Evolutionary conservation across 2,329 filamentous ascomycete species (phyloP), one percentile per base, ranked within the genome.

Genomic region (Neonectria ditissima): DNA sequence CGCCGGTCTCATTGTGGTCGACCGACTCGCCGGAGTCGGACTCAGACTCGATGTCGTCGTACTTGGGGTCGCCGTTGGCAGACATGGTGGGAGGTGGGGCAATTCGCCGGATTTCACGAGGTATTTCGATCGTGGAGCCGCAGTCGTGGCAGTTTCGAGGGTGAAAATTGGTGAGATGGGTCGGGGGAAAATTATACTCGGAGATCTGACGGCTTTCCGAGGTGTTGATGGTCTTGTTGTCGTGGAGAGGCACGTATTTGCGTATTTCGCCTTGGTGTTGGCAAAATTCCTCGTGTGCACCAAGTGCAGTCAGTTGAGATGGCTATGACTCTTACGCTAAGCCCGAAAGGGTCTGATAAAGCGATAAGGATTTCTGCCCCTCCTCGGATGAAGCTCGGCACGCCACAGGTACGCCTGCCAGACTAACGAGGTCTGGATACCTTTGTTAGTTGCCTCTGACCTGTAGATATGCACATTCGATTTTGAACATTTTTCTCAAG

Each of bases 31-130:
- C 87, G 53, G 85, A 87, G 76, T 87, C 86, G 55, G 87, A 89
- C 72, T 93, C 91, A 68, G 91, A 91, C 76, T 93, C 91, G 74
- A 93, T 86, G 75, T 92, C 90, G 79, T 92, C 87, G 79, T 88
- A 88, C 79, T 88, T 90, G 77, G 73, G 77, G 71, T 92, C 88
- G 76, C 83, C 85, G 82, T 84, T 83, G 77, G 81, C 79, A 77
- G 85, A 82, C 85, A 87, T 87, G 74, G 66, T 80, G 69, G 71
- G 66, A 69, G 73, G 76, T 73, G 76, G 76, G 75, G 76, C 74
- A 75, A 62, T 73, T 60, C 47, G 53, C 62, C 54, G 51, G 53
- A 65, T 65, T 71, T 66, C 59, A 65, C 62, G 62, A 60, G 63
- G 65, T 62, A 65, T 72, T 68, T 69, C 62, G 65, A 55, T 70